Evolutionary conservation across 2,329 filamentous ascomycete genomes (phyloP), one percentile per base, ranked within the genome.

Genomic region (Ophiostoma sp.): DNA sequence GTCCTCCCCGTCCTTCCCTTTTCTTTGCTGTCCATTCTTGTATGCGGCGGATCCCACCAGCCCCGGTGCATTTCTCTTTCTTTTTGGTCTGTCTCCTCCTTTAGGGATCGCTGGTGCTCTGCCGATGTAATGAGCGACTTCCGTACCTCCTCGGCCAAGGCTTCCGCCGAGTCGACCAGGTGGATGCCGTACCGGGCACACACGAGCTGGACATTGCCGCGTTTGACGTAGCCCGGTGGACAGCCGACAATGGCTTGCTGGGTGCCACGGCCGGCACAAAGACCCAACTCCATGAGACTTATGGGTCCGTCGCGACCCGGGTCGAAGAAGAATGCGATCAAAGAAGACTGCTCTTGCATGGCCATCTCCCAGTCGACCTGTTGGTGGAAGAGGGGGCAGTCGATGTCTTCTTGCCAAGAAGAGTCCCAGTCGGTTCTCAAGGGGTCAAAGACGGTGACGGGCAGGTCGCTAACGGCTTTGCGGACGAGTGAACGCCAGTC

Each of bases 321-420:
- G 63, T 87, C 84, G 72, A 91, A 88, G 78, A 87, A 89, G 71
- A 91, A 82, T 31, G 87, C 85, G 7, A 91, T 81, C 5, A 91
- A 77, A 76, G 86, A 83, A 0, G 87, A 87, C 0, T 75, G 74
- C 17, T 88, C 85, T 75, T 89, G 85, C 79, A 84, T 87, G 19
- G 85, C 82, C 1, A 91, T 82, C 81, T 92, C 90, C 89, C 90
- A 92, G 39, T 84, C 80, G 0, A 89, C 84, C 78, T 92, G 90
- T 52, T 85, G 80, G 9, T 79, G 79, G 80, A 88, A 91, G 0
- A 81, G 83, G 2, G 76, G 75, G 73, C 85, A 85, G 0, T 80
- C 79, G 22, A 84, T 80, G 68, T 89, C 85, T 71, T 89, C 86
- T 17, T 75, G 80, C 84, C 87, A 89, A 1, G 80, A 83, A 9